Percentiles rank a stretch among this genome's conserved stretches.
Evolutionary conservation across 148 eudicot species (phyloP).

Genomic region (Chenopodium berlandieri): DNA sequence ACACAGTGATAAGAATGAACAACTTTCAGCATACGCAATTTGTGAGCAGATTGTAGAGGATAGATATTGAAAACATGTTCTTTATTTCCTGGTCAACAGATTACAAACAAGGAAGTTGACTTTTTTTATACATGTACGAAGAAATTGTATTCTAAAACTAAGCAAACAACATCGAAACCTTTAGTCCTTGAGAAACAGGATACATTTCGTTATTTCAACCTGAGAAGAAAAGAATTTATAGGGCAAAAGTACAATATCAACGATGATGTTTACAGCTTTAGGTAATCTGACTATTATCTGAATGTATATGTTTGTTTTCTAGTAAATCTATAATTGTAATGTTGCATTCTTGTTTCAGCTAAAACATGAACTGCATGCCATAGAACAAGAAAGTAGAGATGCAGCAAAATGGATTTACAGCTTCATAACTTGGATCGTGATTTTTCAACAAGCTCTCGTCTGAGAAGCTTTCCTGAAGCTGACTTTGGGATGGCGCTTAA

Average conservation of each 20-base stretch:
- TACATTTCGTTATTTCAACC: not conserved
- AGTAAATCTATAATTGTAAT: not conserved
- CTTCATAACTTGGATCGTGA: slow-evolving; percentile 44
- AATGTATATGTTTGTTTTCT: too few relatives aligned
- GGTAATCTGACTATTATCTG: not conserved
- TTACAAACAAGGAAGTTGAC: not conserved
- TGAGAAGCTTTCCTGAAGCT: slow-evolving; percentile 55
- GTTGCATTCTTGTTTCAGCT: not conserved
- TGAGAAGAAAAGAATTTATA: not conserved
- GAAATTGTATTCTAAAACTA: not conserved
- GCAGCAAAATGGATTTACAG: not conserved
- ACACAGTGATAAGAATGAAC: not conserved
- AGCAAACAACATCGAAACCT: not conserved
- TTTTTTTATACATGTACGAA: not conserved
- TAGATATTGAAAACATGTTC: not conserved
- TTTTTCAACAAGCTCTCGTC: slow-evolving; percentile 59
- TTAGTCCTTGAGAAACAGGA: not conserved
- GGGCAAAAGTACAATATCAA: not conserved
- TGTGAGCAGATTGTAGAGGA: not conserved
- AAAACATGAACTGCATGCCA: too few relatives aligned
- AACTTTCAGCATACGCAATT: not conserved
- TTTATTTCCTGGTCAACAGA: not conserved
- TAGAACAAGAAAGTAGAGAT: not conserved
- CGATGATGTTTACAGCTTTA: not conserved
- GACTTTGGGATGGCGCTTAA: slow-evolving; percentile 50